Base-by-base conservation (phyloP, 257 asterid species). In the Plantago ovata region DNA sequence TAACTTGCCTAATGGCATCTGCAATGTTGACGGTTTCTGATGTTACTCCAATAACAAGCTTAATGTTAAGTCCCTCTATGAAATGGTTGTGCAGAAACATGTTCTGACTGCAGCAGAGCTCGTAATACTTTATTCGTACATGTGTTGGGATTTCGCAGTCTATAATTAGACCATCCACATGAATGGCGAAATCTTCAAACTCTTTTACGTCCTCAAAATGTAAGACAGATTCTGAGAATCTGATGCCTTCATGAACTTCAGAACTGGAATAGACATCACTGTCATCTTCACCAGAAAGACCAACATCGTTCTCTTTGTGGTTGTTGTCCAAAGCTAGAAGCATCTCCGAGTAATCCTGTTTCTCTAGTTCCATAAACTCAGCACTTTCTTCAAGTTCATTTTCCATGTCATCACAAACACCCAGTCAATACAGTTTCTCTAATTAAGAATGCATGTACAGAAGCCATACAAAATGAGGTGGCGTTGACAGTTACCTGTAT, bases 1-100 rank as follows among this genome's bases (percentile, higher is more conserved):
- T 71, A 18, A 70, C 64, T 2, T 75, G 83, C 39, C 73, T 72
- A 15, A 87, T 76, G 11, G 93, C 88, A 58, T 82, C 94, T 1
- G 94, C 87, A 51, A 83, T 80, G 75, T 70, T 79, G 36, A 82
- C 62, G 0, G 80, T 79, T 53, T 82, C 98, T 0, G 69, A 57
- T 4, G 84, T 82, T 36, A 84, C 69, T 0, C 94, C 95, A 0
- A 77, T 75, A 21, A 67, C 83, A 22, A 87, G 60, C 53, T 79
- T 69, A 38, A 64, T 64, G 74, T 81, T 79, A 1, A 90, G 79
- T 23, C 88, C 93, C 46, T 14, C 10, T 39, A 83, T 21, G 15
- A 90, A 70, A 53, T 69, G 58, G 9, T 64, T 75, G 2, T 90
- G 98, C 32, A 90, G 86, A 60, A 74, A 84, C 22, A 56, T 69